Evolutionary conservation across 495 filamentous ascomycete species (phyloP), one percentile per base, ranked within the genome.

Genomic region (Aspergillus incahuasiensis): DNA sequence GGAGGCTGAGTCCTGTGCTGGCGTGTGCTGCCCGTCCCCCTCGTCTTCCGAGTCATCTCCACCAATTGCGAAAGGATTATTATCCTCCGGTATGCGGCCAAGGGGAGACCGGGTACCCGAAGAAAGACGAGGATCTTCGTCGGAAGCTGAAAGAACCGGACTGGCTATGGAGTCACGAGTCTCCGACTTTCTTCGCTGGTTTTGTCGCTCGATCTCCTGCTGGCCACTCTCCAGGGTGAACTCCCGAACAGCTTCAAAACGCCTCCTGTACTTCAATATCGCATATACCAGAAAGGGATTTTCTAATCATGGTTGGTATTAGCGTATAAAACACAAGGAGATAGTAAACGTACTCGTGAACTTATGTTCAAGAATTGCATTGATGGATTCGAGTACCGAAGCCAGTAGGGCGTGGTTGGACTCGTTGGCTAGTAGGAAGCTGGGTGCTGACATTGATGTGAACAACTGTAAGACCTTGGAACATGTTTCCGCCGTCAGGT

Each of bases 161-260:
- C 75, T 74, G 22, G 68, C 34, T 34, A 66, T 46, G 21, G 60
- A 47, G 15, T 76, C 69, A 35, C 51, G 51, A 18, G 71, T 74
- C 11, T 72, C 73, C 54, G 92, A 87, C 69, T 98, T 97, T 52
- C 81, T 78, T 46, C 81, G 79, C 55, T 86, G 84, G 55, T 84
- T 86, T 44, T 86, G 81, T 38, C 89, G 82, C 67, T 97, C 90
- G 13, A 99, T 87, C 64, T 97, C 95, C 69, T 92, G 88, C 64
- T 92, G 89, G 2, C 90, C 94, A 61, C 88, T 92, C 66, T 99
- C 92, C n/a, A 97, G 79, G 0, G 95, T 97, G 68, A 99, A 96
- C 28, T 86, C 84, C 13, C 94, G 83, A 42, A 97, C 75, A 3
- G 91, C 90, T 64, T 96, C 88, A 52, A 99, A 96, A 24, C 87